Conservation (phyloP, 2,329 filamentous ascomycete genomes). For the Trichoderma atrobrunneum region DNA sequence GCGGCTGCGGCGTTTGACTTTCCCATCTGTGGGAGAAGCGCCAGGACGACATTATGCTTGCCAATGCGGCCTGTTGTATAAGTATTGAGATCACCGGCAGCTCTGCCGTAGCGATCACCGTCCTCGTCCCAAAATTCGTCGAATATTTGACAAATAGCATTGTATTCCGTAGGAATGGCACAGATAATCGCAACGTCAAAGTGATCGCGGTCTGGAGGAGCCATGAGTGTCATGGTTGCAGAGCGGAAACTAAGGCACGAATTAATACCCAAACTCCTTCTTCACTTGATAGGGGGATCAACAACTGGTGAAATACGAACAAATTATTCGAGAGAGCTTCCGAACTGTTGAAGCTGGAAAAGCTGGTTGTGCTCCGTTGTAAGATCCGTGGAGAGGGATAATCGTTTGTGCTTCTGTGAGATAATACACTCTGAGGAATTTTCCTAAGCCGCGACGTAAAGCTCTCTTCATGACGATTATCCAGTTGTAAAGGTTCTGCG, state of each 20-base stretch:
- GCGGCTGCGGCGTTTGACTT: slow-evolving; percentile 29
- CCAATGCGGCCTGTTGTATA: slow-evolving; percentile 28
- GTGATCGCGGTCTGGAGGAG: not conserved
- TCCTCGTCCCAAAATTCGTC: slow-evolving; percentile 22
- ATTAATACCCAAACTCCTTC: not conserved
- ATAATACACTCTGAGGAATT: not conserved
- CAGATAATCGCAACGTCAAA: slow-evolving; percentile 22
- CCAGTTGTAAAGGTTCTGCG: not conserved
- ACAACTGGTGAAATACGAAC: not conserved
- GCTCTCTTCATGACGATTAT: not conserved
- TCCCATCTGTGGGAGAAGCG: slow-evolving; percentile 29
- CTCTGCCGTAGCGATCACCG: slow-evolving; percentile 15
- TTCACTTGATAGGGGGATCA: not conserved
- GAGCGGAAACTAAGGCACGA: not conserved
- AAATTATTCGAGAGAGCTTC: not conserved
- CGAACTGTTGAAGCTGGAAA: not conserved
- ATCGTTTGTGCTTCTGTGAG: not conserved
- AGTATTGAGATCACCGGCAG: slow-evolving; percentile 20
- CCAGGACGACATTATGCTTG: slow-evolving; percentile 28
- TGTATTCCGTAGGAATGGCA: slow-evolving; percentile 16
- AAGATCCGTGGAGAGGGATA: not conserved
- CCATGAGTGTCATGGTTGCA: not conserved
- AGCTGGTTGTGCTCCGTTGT: too few relatives aligned
- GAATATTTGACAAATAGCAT: slow-evolving; percentile 18
- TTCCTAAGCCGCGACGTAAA: not conserved